Conservation (phyloP, 371 early-diverging fungal genomes). For the Amoeboaphelidium protococcarum region DNA sequence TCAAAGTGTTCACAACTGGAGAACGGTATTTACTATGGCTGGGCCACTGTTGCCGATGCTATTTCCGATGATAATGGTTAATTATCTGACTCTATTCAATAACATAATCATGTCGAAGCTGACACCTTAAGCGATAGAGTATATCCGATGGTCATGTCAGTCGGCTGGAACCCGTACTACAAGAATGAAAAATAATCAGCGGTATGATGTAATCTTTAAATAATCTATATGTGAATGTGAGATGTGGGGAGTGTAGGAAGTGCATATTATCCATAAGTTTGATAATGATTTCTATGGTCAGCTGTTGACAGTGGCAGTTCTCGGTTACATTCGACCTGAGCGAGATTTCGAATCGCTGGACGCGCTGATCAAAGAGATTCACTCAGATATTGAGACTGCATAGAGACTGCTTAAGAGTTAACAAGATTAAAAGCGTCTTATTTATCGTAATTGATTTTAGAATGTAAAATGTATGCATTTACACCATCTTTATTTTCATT, state of each 20-base stretch:
- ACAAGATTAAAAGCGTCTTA: no score
- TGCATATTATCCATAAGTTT: constrained; percentile 73
- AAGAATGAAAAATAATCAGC: constrained; percentile 84
- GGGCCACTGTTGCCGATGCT: constrained; percentile 37
- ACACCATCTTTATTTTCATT: no score
- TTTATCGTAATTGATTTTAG: no score
- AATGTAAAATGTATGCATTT: no score
- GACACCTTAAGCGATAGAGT: no score
- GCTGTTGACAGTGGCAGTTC: constrained; percentile 45
- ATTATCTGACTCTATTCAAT: no score
- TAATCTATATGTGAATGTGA: no score
- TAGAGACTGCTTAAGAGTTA: no score
- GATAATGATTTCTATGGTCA: constrained; percentile 67
- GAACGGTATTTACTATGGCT: constrained; percentile 79
- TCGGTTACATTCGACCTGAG: constrained; percentile 73
- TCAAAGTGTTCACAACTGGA: no score
- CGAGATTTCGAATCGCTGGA: constrained; percentile 59
- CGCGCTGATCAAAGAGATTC: constrained; percentile 68
- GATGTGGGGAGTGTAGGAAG: no score
- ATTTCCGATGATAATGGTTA: constrained; percentile 1
- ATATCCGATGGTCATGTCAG: constrained; percentile 46
- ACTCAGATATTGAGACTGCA: constrained; percentile 62
- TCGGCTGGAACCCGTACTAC: constrained; percentile 95
- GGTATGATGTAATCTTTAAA: no score
- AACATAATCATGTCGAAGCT: no score